Evolutionary conservation across 2,329 filamentous ascomycete species (phyloP).

Genomic region (Stagonosporopsis rhizophila): DNA sequence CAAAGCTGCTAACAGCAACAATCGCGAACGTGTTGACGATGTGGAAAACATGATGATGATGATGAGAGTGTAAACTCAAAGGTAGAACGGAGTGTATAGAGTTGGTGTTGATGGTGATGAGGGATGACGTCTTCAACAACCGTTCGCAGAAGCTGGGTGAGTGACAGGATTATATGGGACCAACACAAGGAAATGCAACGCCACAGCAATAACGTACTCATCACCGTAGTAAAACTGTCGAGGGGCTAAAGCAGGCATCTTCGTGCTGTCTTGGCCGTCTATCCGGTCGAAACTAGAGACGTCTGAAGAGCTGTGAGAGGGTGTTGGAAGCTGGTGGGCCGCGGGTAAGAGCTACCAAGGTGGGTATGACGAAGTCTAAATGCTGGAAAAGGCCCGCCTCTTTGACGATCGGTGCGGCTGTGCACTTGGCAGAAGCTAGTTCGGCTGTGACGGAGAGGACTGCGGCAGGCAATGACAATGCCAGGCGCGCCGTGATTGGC

Average conservation of each 20-base stretch:
- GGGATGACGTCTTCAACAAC: slow-evolving; percentile 13
- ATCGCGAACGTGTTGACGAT: slow-evolving; percentile 7
- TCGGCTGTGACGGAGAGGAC: slow-evolving; percentile 14
- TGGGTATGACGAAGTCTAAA: slow-evolving; percentile 24
- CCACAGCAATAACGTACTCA: slow-evolving; percentile 31
- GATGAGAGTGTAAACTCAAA: not conserved
- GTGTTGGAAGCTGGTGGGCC: slow-evolving; percentile 17
- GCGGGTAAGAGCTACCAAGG: slow-evolving; percentile 2
- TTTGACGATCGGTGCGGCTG: slow-evolving; percentile 20
- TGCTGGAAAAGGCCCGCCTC: slow-evolving; percentile 19
- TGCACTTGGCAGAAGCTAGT: slow-evolving; percentile 19
- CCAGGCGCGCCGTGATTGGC: slow-evolving; percentile 12
- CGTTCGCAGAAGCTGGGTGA: slow-evolving; percentile 16
- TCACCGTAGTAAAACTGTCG: slow-evolving; percentile 27
- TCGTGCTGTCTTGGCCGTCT: slow-evolving; percentile 14
- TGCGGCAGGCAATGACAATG: slow-evolving; percentile 14
- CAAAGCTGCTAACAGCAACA: slow-evolving; percentile 13
- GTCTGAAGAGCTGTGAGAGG: slow-evolving; percentile 21
- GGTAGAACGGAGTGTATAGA: not conserved
- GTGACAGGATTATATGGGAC: slow-evolving; percentile 11
- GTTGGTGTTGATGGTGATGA: not conserved
- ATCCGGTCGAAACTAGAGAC: slow-evolving; percentile 17
- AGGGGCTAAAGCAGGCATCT: slow-evolving; percentile 29
- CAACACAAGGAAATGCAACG: slow-evolving; percentile 17
- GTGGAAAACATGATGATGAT: slow-evolving; percentile 8